These are phyloP conservation scores for Solanum rostratum DNA, from an alignment of 257 asterid species.

Conservation along the genomic window DNA sequence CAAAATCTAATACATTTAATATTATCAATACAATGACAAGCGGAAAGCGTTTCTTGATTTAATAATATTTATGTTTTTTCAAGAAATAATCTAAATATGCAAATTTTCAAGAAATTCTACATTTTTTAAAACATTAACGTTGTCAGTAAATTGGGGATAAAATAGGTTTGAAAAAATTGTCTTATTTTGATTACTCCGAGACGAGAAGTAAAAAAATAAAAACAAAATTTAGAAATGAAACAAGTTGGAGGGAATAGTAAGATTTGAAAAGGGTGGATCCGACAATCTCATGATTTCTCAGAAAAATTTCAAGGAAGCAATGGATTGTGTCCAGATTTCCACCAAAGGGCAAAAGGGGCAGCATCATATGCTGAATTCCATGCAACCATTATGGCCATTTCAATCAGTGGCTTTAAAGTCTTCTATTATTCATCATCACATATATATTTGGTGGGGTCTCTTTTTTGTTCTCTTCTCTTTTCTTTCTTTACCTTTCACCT, in stretches of 20 bases:
- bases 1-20: too few relatives aligned
- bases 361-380: slow-evolving; percentile 66
- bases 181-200: too few relatives aligned
- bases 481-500: neutral
- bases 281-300: slow-evolving; percentile 51
- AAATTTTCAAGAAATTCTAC: too few relatives aligned
- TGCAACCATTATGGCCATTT: slow-evolving; percentile 68
- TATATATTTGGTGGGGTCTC: slow-evolving; percentile 34
- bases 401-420: slow-evolving; percentile 27
- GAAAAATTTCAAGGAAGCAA: slow-evolving; percentile 37
- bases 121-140: too few relatives aligned
- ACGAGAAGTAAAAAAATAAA: too few relatives aligned
- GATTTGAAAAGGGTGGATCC: slow-evolving; percentile 30
- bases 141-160: too few relatives aligned
- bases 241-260: slow-evolving; percentile 6
- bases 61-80: too few relatives aligned
- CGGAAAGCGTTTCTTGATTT: too few relatives aligned
- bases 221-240: too few relatives aligned
- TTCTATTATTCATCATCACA: slow-evolving; percentile 37
- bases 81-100: too few relatives aligned
- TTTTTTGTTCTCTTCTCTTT: slow-evolving; percentile 3
- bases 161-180: too few relatives aligned
- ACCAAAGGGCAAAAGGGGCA: neutral
- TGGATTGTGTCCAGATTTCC: slow-evolving; percentile 12
- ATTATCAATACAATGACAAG: too few relatives aligned